Evolutionary conservation across 768 basidiomycete genomes (phyloP).

Genomic region (Rhodotorula diobovata): DNA sequence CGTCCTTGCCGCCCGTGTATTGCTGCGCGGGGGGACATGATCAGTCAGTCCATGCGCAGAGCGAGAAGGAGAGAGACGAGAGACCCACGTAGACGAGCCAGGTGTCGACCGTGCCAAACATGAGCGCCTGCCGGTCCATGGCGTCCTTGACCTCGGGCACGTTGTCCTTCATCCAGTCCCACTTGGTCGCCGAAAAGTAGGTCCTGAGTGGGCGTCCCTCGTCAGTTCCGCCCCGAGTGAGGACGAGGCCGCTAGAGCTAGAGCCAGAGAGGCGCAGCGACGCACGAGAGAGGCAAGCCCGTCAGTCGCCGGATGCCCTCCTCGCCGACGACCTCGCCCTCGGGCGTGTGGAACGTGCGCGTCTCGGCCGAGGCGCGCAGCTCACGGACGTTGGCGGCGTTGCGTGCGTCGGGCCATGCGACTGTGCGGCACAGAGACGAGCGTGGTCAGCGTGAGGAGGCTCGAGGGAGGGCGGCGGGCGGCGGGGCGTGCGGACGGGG

Average conservation of each 20-base stretch:
- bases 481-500: background rate
- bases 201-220: constrained; percentile 49
- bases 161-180: constrained; percentile 95
- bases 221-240: background rate
- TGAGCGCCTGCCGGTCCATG: constrained; percentile 70
- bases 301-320: constrained; percentile 58
- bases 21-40: constrained; percentile 53
- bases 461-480: background rate
- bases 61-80: no score
- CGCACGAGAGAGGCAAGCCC: constrained; percentile 42
- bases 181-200: constrained; percentile 88
- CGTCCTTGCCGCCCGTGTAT: constrained; percentile 68
- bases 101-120: constrained; percentile 93
- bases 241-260: no score
- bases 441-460: background rate
- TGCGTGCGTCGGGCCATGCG: constrained; percentile 96
- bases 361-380: constrained; percentile 70
- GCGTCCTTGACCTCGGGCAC: constrained; percentile 68
- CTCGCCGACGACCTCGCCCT: constrained; percentile 49
- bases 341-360: constrained; percentile 34
- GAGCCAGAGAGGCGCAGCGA: background rate
- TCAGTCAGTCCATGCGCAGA: constrained; percentile 3
- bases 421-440: constrained; percentile 47
- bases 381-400: constrained; percentile 75
- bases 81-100: constrained; percentile 81